Percentiles rank a stretch among this genome's conserved stretches.
Evolutionary conservation across 176 grass and related monocot genomes (phyloP).

Genomic region (Pontederia paniculata): DNA sequence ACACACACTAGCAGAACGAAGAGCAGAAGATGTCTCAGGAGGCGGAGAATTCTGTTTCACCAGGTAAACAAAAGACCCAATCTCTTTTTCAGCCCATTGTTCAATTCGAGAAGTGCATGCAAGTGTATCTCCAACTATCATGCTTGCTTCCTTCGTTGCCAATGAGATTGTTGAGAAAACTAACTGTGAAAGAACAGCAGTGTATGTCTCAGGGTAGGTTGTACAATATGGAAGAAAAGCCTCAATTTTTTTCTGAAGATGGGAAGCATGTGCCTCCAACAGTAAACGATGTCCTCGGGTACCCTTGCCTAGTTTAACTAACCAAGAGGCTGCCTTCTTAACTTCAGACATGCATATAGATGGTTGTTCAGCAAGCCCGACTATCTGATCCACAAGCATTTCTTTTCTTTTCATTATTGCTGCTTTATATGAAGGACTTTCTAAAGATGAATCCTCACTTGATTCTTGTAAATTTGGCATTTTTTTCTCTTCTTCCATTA

Average conservation of each 20-base stretch:
- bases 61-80: constrained; percentile 67
- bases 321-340: constrained; percentile 54
- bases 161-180: constrained; percentile 87
- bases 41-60: constrained; percentile 89
- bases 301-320: constrained; percentile 74
- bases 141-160: constrained; percentile 54
- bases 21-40: constrained; percentile 57
- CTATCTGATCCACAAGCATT: constrained; percentile 69
- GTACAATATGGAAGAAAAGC: constrained; percentile 77
- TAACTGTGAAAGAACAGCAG: constrained; percentile 72
- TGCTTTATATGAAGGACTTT: constrained; percentile 40
- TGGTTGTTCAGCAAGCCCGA: constrained; percentile 56
- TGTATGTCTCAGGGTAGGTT: constrained; percentile 66
- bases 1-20: constrained; percentile 76
- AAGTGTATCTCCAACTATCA: constrained; percentile 55
- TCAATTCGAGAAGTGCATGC: constrained; percentile 51
- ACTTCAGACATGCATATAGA: constrained; percentile 53
- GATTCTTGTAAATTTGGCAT: constrained; percentile 27
- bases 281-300: constrained; percentile 74
- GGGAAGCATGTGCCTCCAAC: constrained; percentile 55
- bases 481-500: constrained; percentile 65
- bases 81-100: constrained; percentile 81
- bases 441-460: constrained; percentile 40
- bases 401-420: constrained; percentile 59
- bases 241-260: constrained; percentile 59